Evolutionary conservation across 2,329 filamentous ascomycete genomes (phyloP).

Genomic region (Arthrobotrys sinensis): DNA sequence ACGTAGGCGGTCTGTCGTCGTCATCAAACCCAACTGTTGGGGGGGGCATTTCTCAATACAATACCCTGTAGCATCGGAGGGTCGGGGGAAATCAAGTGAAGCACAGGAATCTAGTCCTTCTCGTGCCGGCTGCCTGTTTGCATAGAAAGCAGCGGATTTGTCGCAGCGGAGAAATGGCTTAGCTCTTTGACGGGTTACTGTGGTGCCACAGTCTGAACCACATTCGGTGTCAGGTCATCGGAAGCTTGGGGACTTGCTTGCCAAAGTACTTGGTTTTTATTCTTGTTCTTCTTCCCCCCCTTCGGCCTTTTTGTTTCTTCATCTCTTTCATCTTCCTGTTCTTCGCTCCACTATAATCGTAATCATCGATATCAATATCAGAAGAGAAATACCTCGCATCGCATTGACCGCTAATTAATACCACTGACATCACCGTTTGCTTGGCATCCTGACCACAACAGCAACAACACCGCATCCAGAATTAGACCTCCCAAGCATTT

Average conservation of each 20-base stretch:
- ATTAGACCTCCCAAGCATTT: background rate
- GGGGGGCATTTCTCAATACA: no score
- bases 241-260: no score
- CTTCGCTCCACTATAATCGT: background rate
- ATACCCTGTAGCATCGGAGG: background rate
- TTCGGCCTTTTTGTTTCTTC: background rate
- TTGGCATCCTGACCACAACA: slow-evolving; percentile 13
- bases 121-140: background rate
- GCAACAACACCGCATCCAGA: slow-evolving; percentile 17
- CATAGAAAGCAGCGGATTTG: no score
- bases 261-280: no score
- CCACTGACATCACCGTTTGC: slow-evolving; percentile 6
- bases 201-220: slow-evolving; percentile 20
- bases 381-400: background rate
- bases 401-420: no score
- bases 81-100: no score
- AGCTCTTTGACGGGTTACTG: slow-evolving; percentile 3
- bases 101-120: background rate
- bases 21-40: background rate
- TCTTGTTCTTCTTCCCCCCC: background rate
- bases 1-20: slow-evolving; percentile 7
- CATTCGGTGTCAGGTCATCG: slow-evolving; percentile 3
- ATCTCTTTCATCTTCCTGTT: background rate
- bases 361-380: background rate
- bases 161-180: background rate